Evolutionary conservation across 441 rosid species (phyloP), one percentile per base, ranked within the genome.

Genomic region (Jatropha podagrica): DNA sequence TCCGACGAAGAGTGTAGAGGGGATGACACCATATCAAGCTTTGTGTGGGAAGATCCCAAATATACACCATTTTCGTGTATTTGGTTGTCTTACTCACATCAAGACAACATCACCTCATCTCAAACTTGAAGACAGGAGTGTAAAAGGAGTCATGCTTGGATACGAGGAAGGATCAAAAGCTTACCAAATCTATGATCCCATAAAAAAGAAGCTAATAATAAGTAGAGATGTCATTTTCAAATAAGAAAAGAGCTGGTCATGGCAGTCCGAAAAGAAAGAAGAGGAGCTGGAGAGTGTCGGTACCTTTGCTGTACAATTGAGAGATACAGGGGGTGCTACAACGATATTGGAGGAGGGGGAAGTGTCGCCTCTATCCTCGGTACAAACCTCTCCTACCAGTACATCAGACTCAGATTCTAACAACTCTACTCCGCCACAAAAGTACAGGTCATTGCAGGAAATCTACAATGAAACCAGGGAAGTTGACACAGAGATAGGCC

Each of bases 381-480:
- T 65, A 41, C 68, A 65, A 42, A 4, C 68, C 68, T 38, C 68
- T 65, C 26, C 68, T 65, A 18, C 48, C 23, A 38, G 49, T 18
- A 65, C 68, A 65, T 12, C 20, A 42, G 5, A 14, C 14, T 38
- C 68, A 65, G 26, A 41, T 40, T 65, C 68, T 18, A 65, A 23
- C 68, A 65, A 4, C 68, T 65, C 68, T 23, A 65, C 68, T 12
- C 49, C 68, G 49, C 68, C 49, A 41, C 49, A 12, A 23, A 59
- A 59, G 13, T 59, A 7, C 64, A 59, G 64, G 15, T 59, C 64
- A 26, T 26, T 59, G 68, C 49, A 63, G n/a, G 67, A 63, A 40
- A 63, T 63, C 46, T 63, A 63, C 46, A 63, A 63, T 32, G 67
- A 63, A 65, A 65, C 68, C 68, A 65, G 68, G 40, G 68, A 65